Conservation (phyloP, 2,329 filamentous ascomycete species). For the Scytalidium sp. region DNA sequence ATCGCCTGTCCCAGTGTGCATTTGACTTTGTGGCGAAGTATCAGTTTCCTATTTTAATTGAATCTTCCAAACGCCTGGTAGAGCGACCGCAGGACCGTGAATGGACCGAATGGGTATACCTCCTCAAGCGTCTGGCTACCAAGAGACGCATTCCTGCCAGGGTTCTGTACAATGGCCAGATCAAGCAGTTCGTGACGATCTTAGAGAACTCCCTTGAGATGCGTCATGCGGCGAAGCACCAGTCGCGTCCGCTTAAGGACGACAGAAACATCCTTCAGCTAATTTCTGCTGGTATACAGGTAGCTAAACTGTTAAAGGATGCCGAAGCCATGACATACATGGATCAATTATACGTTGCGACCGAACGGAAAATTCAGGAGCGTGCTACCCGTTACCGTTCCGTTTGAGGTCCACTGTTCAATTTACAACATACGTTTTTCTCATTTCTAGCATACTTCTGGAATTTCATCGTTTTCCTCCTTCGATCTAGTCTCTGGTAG, state of each 20-base stretch:
- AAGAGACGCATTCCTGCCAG: constrained; percentile 82
- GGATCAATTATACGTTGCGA: constrained; percentile 77
- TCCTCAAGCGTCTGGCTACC: constrained; percentile 80
- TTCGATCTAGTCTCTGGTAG: neutral
- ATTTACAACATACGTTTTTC: neutral
- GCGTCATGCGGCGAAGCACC: constrained; percentile 81
- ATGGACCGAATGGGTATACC: constrained; percentile 90
- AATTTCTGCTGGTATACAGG: constrained; percentile 82
- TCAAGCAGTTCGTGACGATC: constrained; percentile 87
- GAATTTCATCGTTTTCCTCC: neutral
- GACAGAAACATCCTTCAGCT: constrained; percentile 86
- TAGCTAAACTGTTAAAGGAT: constrained; percentile 84
- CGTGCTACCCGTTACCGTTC: constrained; percentile 38
- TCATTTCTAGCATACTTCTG: neutral
- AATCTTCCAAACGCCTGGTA: constrained; percentile 57
- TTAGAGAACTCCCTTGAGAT: constrained; percentile 86
- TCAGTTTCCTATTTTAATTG: constrained; percentile 83
- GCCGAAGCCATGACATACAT: constrained; percentile 68
- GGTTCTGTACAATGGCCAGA: constrained; percentile 84
- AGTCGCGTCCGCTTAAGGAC: constrained; percentile 80
- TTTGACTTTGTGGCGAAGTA: constrained; percentile 91
- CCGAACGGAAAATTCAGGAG: constrained; percentile 75
- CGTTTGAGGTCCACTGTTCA: neutral
- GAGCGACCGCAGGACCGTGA: constrained; percentile 74
- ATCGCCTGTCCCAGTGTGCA: constrained; percentile 78